phyloP scores from a whole-genome alignment of 768 basidiomycete genomes.

The Trametes cubensis region DNA sequence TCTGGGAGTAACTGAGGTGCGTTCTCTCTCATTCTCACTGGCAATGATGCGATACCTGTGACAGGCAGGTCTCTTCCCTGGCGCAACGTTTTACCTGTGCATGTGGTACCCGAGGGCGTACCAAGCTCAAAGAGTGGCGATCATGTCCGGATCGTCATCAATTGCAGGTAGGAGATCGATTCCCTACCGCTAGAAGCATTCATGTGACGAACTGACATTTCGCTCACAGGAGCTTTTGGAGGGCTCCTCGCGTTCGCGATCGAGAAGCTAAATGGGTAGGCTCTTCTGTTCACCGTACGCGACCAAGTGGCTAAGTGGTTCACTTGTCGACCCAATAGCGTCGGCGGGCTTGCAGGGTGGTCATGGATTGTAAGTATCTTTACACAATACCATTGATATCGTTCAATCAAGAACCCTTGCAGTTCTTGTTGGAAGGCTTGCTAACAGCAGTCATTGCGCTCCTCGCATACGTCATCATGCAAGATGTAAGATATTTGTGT shows the following conservation, averaged over 20 bases:
- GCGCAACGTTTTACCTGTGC: constrained; percentile 18
- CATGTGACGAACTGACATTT: no score
- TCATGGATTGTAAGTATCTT: constrained; percentile 12
- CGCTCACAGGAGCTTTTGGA: constrained; percentile 17
- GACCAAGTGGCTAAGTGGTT: neutral
- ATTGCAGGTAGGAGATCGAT: constrained; percentile 8
- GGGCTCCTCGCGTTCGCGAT: constrained; percentile 21
- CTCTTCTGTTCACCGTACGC: neutral
- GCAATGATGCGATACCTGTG: neutral
- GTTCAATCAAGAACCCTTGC: neutral
- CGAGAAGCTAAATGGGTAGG: constrained; percentile 18
- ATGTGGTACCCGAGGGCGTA: constrained; percentile 18
- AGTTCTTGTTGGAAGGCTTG: constrained; percentile 20
- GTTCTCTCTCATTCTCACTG: neutral
- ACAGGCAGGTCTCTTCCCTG: constrained; percentile 20
- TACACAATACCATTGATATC: neutral
- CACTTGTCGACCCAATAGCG: neutral
- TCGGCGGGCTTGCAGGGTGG: constrained; percentile 18
- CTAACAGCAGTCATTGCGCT: constrained; percentile 8
- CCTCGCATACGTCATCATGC: constrained; percentile 9
- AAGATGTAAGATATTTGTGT: constrained; percentile 3
- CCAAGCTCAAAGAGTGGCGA: constrained; percentile 8
- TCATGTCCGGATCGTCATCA: constrained; percentile 15
- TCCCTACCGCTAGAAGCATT: no score
- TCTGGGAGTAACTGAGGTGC: constrained; percentile 14